Evolutionary conservation across 2,329 filamentous ascomycete species (phyloP).

Genomic region (Trichoderma arundinaceum): DNA sequence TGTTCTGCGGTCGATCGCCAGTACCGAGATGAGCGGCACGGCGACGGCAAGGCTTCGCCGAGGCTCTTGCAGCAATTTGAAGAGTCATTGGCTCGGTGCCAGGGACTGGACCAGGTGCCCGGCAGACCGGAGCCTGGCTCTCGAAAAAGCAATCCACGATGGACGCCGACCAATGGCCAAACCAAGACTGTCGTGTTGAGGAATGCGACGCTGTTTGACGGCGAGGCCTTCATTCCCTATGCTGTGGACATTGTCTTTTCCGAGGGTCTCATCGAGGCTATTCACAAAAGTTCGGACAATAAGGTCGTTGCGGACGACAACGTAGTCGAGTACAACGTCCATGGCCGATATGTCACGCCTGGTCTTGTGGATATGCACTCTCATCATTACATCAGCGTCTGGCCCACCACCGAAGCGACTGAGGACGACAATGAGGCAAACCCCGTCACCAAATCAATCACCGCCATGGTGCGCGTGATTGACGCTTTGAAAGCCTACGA

Average conservation of each 20-base stretch:
- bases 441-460: conserved; percentile 32
- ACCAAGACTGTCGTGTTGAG: conserved; percentile 45
- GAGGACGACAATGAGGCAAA: conserved; percentile 48
- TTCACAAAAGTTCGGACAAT: conserved; percentile 26
- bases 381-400: conserved; percentile 46
- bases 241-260: conserved; percentile 42
- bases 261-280: conserved; percentile 23
- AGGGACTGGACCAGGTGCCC: conserved; percentile 15
- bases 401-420: conserved; percentile 42
- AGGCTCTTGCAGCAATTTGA: conserved; percentile 24
- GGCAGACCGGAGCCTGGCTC: conserved; percentile 14
- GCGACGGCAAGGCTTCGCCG: conserved; percentile 2
- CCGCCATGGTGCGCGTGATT: conserved; percentile 21
- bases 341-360: conserved; percentile 50
- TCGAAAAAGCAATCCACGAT: conserved; percentile 46
- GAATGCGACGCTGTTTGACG: conserved; percentile 53
- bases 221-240: conserved; percentile 43
- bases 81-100: conserved; percentile 25
- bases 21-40: background rate
- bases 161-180: conserved; percentile 48
- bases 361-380: conserved; percentile 55
- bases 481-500: conserved; percentile 53
- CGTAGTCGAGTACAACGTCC: conserved; percentile 40
- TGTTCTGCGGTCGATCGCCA: conserved; percentile 21
- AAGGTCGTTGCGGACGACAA: conserved; percentile 27